Evolutionary conservation across 768 basidiomycete species (phyloP), one percentile per base, ranked within the genome.

Genomic region (Solioccasus polychromus): DNA sequence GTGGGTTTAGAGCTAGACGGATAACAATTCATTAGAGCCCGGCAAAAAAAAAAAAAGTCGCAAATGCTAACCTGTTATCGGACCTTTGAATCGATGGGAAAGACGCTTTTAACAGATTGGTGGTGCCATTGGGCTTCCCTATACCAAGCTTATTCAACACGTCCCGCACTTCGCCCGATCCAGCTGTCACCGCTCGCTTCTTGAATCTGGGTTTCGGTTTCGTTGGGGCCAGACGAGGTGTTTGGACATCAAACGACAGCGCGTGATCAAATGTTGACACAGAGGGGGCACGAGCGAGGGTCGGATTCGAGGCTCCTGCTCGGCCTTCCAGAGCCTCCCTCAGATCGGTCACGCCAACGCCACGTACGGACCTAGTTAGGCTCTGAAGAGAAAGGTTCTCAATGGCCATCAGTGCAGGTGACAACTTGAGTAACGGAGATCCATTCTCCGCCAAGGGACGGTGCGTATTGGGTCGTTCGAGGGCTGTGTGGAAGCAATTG

Each of bases 351-450:
- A 95, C 92, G 19, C 92, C 93, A 14, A 95, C 82, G 1, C 85
- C 85, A 47, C 85, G 78, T 3, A 80, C 79, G 4, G 88, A 87
- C 45, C 88, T 78, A 17, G 86, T 78, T 45, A 95, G 68, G 58
- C 89, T 92, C 61, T 89, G 88, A 45, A 92, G 72, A 6, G 93
- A 95, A 26, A 90, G 72, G 62, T 95, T 95, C 57, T 93, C 88
- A 42, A 89, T 88, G 53, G 88, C 84, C 89, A 93, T 95, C 50
- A 95, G 71, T 14, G 85, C 83, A 26, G 89, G 89, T 5, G 89
- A 86, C 26, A 92, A 80, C 60, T 82, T 88, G 42, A 90, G 75
- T 34, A 92, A 74, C 3, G 88, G 85, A 2, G 86, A 80, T 31
- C 85, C 69, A 12, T 81, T 81, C 53, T 91, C 87, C 44, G 78